A percentile compares a stretch with the other conserved stretches of the same genome.
phyloP scores from a whole-genome alignment of 1,284 basidiomycete genomes.

The Ustilago hordei region DNA sequence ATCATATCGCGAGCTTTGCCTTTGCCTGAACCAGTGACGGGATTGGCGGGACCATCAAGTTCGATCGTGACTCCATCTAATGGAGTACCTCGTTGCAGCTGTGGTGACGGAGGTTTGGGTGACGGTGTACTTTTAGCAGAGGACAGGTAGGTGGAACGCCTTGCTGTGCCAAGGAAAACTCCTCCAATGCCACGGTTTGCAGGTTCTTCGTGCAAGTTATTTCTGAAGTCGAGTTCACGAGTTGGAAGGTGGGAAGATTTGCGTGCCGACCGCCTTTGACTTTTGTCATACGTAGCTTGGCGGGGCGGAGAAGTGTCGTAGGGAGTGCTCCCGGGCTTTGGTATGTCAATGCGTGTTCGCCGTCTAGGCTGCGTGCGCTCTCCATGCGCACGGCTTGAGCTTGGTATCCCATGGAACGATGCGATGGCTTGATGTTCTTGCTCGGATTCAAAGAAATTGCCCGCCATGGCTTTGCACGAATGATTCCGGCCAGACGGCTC shows the following conservation, averaged over 20 bases:
- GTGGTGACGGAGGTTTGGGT: not conserved
- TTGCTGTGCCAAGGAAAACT: too few relatives aligned
- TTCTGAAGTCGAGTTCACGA: not conserved
- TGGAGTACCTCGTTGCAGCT: not conserved
- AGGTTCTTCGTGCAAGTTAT: not conserved
- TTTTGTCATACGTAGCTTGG: not conserved
- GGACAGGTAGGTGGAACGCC: too few relatives aligned
- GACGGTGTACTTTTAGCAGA: too few relatives aligned
- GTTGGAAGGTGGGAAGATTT: not conserved
- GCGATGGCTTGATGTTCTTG: not conserved
- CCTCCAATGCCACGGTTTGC: too few relatives aligned
- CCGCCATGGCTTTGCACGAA: conserved; percentile 17
- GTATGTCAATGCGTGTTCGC: conserved; percentile 13
- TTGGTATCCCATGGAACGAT: conserved; percentile 14
- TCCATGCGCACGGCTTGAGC: not conserved
- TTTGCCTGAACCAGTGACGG: conserved; percentile 13
- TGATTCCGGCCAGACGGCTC: not conserved
- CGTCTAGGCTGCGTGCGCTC: not conserved
- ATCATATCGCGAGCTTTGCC: conserved; percentile 16
- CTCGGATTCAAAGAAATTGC: conserved; percentile 3
- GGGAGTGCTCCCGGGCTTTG: conserved; percentile 11
- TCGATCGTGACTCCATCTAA: not conserved
- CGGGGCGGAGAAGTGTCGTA: not conserved
- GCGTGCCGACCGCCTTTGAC: not conserved
- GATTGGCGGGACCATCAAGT: too few relatives aligned